phyloP scores from a whole-genome alignment of 2,329 filamentous ascomycete genomes.

The Aspergillus bombycis region DNA sequence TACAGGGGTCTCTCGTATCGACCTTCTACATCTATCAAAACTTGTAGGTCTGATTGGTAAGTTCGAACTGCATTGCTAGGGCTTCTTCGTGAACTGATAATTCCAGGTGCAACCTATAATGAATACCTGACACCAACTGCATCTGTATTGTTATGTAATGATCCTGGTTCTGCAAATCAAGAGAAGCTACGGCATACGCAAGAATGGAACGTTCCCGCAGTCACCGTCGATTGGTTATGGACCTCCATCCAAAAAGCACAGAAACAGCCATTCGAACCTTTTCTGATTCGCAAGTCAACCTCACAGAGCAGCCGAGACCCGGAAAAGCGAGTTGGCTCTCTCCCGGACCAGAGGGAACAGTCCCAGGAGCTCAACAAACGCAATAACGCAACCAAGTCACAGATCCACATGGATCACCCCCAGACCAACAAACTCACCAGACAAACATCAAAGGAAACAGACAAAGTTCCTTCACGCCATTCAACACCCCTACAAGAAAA shows the following conservation, averaged over 20 bases:
- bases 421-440: not conserved
- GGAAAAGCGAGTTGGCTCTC: constrained; percentile 24
- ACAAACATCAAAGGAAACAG: not conserved
- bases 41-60: constrained; percentile 71
- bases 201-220: constrained; percentile 77
- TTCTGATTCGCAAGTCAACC: constrained; percentile 37
- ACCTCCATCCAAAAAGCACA: constrained; percentile 66
- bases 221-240: constrained; percentile 83
- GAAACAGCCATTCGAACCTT: constrained; percentile 53
- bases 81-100: constrained; percentile 24
- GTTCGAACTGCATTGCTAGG: constrained; percentile 13
- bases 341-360: constrained; percentile 17
- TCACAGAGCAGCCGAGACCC: constrained; percentile 26
- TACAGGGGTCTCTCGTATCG: constrained; percentile 80
- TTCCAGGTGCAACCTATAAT: constrained; percentile 71
- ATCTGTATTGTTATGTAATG: constrained; percentile 77
- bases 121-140: constrained; percentile 72
- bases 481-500: not conserved
- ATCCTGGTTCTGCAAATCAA: constrained; percentile 54
- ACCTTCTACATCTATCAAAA: constrained; percentile 82
- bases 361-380: constrained; percentile 11
- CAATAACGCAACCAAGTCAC: constrained; percentile 7
- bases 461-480: not conserved
- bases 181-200: constrained; percentile 80
- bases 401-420: not conserved